Base-by-base conservation (phyloP, 768 basidiomycete genomes). In the Steccherinum ochraceum region DNA sequence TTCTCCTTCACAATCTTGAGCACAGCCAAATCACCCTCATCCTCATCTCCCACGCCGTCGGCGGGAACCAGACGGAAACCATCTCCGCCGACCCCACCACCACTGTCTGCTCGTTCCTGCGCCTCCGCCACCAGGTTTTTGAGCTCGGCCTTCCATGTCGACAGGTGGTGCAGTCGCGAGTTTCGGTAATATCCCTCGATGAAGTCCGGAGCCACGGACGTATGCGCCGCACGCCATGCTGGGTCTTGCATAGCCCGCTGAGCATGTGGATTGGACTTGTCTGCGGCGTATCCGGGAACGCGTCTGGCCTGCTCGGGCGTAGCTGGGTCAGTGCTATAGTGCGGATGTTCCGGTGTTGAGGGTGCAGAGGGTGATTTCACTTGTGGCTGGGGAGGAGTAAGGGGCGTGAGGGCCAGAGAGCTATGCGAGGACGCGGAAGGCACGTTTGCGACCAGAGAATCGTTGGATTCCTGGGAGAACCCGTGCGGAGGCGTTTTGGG, bases 81-180 rank as follows among this genome's bases (percentile, higher is more conserved):
- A 54, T 52, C 16, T 40, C 42, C 5, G 47, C 51, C 5, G 55
- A 16, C 5, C 16, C 18, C 39, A 3, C 56, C 56, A 0, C 64
- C 68, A 12, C 58, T 64, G 61, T 90, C 87, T 0, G 79, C 80
- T 7, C 77, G 77, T 55, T 83, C 82, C 60, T 90, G 89, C 0
- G 93, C 90, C 60, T 88, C 79, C 16, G 79, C 74, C 1, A 96
- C 89, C 7, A 96, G 76, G 13, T 74, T 71, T 60, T 83, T 84
- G 35, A 97, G 74, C 60, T 98, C 94, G 0, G 89, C 79, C 66
- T 98, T 99, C 90, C 91, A 95, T 2, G 82, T 86, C 4, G 89
- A 84, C 11, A 99, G 68, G 61, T 94, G 87, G 58, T 99, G 96
- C n/a, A 99, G 72, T 1, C 96, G 85, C 1, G 88, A 92, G 61